These are phyloP conservation scores for Colletotrichum caudatum DNA, from an alignment of 2,329 filamentous ascomycete species.

Conservation along the genomic window DNA sequence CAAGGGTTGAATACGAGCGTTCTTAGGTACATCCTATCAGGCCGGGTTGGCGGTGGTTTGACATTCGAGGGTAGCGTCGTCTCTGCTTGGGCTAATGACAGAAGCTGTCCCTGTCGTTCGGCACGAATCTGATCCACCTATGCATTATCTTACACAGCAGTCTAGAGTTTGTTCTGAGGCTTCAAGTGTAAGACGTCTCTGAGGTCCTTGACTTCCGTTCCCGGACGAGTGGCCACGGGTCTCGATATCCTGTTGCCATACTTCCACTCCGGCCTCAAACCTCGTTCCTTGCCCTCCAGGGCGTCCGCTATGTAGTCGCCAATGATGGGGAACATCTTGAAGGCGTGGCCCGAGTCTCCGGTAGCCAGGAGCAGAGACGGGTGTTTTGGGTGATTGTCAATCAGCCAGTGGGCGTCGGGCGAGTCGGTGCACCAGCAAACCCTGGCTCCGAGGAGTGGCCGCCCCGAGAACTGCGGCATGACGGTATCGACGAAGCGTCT, in stretches of 20 bases:
- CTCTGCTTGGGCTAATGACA: background rate
- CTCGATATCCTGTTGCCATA: constrained; percentile 41
- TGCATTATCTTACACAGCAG: background rate
- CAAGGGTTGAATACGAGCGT: constrained; percentile 26
- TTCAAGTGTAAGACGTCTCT: constrained; percentile 40
- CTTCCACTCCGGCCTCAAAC: constrained; percentile 44
- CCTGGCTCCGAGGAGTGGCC: constrained; percentile 43
- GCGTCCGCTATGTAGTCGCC: constrained; percentile 45
- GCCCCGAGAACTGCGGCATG: constrained; percentile 45
- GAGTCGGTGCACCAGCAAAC: constrained; percentile 52
- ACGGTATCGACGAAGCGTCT: constrained; percentile 39
- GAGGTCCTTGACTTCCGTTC: constrained; percentile 44
- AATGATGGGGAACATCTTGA: constrained; percentile 48
- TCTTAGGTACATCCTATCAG: background rate
- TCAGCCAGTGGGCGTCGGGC: constrained; percentile 50
- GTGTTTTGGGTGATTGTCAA: constrained; percentile 46
- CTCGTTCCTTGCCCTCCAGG: constrained; percentile 40
- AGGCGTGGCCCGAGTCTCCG: constrained; percentile 46
- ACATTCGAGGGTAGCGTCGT: background rate
- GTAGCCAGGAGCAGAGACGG: constrained; percentile 43
- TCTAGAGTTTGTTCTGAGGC: background rate
- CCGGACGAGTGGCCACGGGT: constrained; percentile 39
- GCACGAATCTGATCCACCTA: background rate
- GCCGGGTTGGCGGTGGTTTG: background rate
- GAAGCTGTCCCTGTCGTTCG: no score